phyloP scores from a whole-genome alignment of 2,329 filamentous ascomycete genomes.

The Colletotrichum brevisporum region DNA sequence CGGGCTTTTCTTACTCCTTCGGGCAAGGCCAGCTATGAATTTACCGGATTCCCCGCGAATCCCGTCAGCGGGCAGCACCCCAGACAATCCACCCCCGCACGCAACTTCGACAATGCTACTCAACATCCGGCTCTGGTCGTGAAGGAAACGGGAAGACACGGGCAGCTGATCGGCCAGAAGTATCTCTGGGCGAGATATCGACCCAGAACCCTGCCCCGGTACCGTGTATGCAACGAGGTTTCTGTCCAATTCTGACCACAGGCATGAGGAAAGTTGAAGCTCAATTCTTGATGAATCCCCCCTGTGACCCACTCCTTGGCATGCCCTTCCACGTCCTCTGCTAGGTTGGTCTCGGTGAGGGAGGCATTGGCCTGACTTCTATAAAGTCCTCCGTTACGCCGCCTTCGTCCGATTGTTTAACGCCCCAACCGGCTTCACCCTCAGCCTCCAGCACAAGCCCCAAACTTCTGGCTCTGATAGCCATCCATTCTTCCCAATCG shows the following conservation, averaged over 20 bases:
- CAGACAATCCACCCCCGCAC: conserved; percentile 36
- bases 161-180: too few species aligned
- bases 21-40: conserved; percentile 2
- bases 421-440: neutral
- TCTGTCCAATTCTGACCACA: neutral
- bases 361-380: conserved; percentile 18
- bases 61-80: conserved; percentile 12
- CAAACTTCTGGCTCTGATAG: neutral
- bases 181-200: neutral
- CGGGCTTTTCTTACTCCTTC: conserved; percentile 27
- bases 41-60: conserved; percentile 8
- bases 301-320: conserved; percentile 17
- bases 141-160: neutral
- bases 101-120: conserved; percentile 1
- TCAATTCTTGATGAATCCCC: conserved; percentile 5
- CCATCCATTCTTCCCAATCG: neutral
- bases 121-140: neutral
- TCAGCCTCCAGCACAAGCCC: neutral
- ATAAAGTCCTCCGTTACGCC: conserved; percentile 10
- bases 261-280: neutral
- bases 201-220: neutral
- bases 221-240: conserved; percentile 1
- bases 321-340: neutral
- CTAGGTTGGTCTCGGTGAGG: neutral
- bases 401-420: conserved; percentile 16